These are phyloP conservation scores for Ascochyta koolunga DNA, from an alignment of 2,329 filamentous ascomycete genomes.

Conservation along the genomic window DNA sequence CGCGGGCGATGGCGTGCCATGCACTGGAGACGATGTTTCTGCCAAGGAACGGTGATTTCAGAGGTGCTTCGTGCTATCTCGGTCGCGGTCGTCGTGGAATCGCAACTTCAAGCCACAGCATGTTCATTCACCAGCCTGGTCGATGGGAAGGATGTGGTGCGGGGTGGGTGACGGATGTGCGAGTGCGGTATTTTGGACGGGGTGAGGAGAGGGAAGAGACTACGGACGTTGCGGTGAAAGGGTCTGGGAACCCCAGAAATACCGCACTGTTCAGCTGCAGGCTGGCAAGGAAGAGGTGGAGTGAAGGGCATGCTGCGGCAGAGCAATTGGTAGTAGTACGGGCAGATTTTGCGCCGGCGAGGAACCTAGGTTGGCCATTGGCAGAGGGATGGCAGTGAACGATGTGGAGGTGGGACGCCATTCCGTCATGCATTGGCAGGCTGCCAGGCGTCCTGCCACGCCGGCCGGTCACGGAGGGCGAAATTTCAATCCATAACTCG, in stretches of 20 bases:
- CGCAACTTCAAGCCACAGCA: slow-evolving; percentile 26
- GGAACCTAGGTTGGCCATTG: slow-evolving; percentile 21
- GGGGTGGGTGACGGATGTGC: background rate
- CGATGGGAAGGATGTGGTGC: background rate
- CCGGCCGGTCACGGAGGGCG: slow-evolving; percentile 11
- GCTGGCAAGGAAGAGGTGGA: slow-evolving; percentile 23
- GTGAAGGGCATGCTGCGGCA: slow-evolving; percentile 23
- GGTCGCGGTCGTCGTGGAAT: slow-evolving; percentile 35
- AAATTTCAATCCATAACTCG: slow-evolving; percentile 10
- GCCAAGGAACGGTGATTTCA: background rate
- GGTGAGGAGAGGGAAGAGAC: slow-evolving; percentile 4
- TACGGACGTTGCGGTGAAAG: slow-evolving; percentile 28
- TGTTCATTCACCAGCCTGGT: slow-evolving; percentile 25
- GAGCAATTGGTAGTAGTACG: slow-evolving; percentile 16
- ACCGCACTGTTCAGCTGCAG: slow-evolving; percentile 25
- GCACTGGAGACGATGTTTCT: slow-evolving; percentile 18
- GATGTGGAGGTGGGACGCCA: slow-evolving; percentile 29
- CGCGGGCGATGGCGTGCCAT: slow-evolving; percentile 15
- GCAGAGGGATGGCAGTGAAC: slow-evolving; percentile 18
- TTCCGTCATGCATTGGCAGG: slow-evolving; percentile 15
- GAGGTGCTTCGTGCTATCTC: slow-evolving; percentile 26
- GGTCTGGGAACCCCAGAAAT: slow-evolving; percentile 28
- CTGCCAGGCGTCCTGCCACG: slow-evolving; percentile 5
- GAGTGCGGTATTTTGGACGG: background rate
- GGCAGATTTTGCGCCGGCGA: slow-evolving; percentile 18